phyloP scores from a whole-genome alignment of 2,329 filamentous ascomycete species.

The Trichoderma sp. region DNA sequence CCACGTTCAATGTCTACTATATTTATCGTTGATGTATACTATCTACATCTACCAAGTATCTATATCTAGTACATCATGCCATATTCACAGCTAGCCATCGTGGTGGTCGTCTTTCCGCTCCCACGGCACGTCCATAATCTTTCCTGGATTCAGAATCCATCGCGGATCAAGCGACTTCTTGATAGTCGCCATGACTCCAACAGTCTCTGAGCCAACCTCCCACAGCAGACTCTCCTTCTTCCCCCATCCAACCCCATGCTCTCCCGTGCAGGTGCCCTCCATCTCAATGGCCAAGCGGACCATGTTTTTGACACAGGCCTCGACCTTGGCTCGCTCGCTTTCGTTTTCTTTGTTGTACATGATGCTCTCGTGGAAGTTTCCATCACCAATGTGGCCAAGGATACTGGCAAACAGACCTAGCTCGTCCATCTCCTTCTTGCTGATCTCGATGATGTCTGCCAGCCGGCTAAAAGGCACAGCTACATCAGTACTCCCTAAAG shows the following conservation, averaged over 20 bases:
- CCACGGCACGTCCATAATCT: slow-evolving; percentile 74
- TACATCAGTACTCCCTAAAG: slow-evolving; percentile 72
- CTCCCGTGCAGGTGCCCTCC: slow-evolving; percentile 90
- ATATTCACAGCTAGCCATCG: background rate
- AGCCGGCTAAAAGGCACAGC: slow-evolving; percentile 76
- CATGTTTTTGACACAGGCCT: slow-evolving; percentile 84
- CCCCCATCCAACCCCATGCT: slow-evolving; percentile 81
- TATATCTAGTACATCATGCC: background rate
- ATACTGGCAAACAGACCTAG: slow-evolving; percentile 84
- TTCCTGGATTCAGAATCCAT: slow-evolving; percentile 90
- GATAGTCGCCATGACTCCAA: slow-evolving; percentile 80
- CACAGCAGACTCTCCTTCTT: slow-evolving; percentile 78
- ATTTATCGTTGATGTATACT: background rate
- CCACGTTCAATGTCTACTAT: background rate
- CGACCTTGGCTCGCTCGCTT: slow-evolving; percentile 71
- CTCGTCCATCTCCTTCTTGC: slow-evolving; percentile 85
- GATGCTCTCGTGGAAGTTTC: slow-evolving; percentile 92
- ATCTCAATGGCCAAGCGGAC: slow-evolving; percentile 86
- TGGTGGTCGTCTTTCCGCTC: slow-evolving; percentile 21
- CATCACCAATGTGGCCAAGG: slow-evolving; percentile 86
- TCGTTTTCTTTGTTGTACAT: slow-evolving; percentile 74
- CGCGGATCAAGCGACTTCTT: slow-evolving; percentile 80
- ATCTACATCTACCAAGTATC: background rate
- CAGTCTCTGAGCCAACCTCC: slow-evolving; percentile 76
- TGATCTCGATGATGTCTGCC: slow-evolving; percentile 74